Base-by-base conservation (phyloP, 305 asterid species). In the Ajuga reptans region DNA sequence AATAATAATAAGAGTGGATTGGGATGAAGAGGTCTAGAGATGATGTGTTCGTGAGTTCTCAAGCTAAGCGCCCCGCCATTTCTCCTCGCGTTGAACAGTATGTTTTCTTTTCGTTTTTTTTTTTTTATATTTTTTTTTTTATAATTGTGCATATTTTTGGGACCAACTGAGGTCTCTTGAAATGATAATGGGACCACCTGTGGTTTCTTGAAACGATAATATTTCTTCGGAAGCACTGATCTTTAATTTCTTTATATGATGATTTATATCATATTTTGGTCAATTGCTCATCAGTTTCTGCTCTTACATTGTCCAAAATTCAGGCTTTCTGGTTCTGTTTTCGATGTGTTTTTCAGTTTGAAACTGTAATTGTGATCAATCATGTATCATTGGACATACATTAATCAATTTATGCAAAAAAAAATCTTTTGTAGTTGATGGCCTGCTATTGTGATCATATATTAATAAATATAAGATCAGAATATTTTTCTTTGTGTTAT, bases 21-120 rank as follows among this genome's bases (percentile, higher is more conserved):
- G 66, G 73, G 77, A 87, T 90, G 96, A 87, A 85, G 89, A 83
- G 87, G 96, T 77, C 83, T 31, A 72, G 86, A 79, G 96, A 90
- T 66, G 97, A 80, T 73, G 74, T 69, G 45, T 76, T 71, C 69
- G 72, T 39, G 83, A 77, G 71, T 73, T 73, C 90, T 80, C 90
- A 82, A 71, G 76, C 71, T 63, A 83, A 83, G 78, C 84, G 85
- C 39, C 91, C 88, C 54, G 72, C 78, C 72, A 63, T 80, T 59
- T 86, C 89, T 12, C 78, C 85, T 72, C 82, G 83, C 64, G 82
- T 79, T 17, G 87, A 89, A 77, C 89, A 86, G 96, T 86, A 75
- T 79, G 88, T 76, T 76, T 66, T 55, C 33, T 4, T 71, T 49
- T 21, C 18, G 10, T 62, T 17, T 63, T n/a, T 63, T n/a, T 50